These are phyloP conservation scores for Calonectria naviculata DNA, from an alignment of 2,329 filamentous ascomycete genomes.

Conservation along the genomic window DNA sequence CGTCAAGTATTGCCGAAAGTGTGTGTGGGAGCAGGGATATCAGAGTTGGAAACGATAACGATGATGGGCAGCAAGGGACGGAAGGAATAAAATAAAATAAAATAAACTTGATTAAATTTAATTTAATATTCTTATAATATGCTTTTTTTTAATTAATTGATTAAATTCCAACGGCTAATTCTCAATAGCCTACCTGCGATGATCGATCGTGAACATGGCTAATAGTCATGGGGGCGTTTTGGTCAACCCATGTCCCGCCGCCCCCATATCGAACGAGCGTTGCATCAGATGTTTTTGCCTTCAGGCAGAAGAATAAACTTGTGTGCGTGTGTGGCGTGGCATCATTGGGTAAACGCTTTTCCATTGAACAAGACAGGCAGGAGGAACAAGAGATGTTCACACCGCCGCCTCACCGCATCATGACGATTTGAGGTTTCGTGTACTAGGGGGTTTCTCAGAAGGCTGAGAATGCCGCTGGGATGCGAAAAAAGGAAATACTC, in stretches of 20 bases:
- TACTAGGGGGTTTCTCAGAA: neutral
- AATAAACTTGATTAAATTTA: neutral
- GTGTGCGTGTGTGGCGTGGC: neutral
- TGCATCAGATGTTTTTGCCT: neutral
- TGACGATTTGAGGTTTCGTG: neutral
- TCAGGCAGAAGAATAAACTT: neutral
- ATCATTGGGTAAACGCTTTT: conserved; percentile 10
- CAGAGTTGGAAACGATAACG: neutral
- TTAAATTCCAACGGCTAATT: neutral
- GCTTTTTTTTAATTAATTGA: neutral
- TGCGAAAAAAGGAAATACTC: no score
- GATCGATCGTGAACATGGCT: neutral
- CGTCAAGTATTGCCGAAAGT: conserved; percentile 9
- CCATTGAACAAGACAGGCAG: neutral
- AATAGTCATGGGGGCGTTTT: neutral
- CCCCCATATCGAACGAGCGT: neutral
- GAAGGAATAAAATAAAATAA: neutral
- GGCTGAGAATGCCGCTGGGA: neutral
- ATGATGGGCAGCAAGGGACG: neutral
- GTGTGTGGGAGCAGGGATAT: conserved; percentile 4
- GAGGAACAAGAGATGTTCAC: neutral
- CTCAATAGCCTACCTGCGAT: neutral
- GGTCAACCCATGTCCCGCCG: conserved; percentile 8
- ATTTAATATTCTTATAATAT: neutral
- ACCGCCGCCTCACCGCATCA: neutral